Evolutionary conservation across 2,329 filamentous ascomycete genomes (phyloP).

Genomic region (Cladorrhinum sp.): DNA sequence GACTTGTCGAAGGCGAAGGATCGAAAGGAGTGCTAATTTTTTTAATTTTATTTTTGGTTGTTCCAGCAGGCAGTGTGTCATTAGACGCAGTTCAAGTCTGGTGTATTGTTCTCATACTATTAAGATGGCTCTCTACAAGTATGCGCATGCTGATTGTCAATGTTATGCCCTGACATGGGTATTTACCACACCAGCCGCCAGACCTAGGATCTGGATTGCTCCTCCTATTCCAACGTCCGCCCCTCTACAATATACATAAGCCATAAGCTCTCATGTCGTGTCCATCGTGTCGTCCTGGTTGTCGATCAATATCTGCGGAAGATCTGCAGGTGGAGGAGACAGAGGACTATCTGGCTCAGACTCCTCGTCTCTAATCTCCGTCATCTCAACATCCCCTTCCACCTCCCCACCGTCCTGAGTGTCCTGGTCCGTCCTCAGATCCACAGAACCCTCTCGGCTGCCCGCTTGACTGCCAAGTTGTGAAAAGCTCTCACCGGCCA

Average conservation of each 20-base stretch:
- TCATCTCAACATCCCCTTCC: conserved; percentile 34
- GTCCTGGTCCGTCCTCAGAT: conserved; percentile 26
- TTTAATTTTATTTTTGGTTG: background rate
- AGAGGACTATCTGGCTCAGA: conserved; percentile 45
- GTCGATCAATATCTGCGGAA: conserved; percentile 49
- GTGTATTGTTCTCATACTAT: too few relatives aligned
- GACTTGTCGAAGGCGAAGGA: background rate
- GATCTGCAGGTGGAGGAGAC: conserved; percentile 39
- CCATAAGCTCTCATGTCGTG: conserved; percentile 38
- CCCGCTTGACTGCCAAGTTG: conserved; percentile 38
- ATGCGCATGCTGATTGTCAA: too few relatives aligned
- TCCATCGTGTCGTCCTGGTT: conserved; percentile 64
- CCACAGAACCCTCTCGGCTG: conserved; percentile 39
- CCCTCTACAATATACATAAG: background rate
- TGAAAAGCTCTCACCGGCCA: conserved; percentile 35
- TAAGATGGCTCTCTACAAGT: too few relatives aligned
- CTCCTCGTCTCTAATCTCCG: conserved; percentile 53
- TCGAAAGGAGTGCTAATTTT: background rate
- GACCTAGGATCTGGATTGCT: too few relatives aligned
- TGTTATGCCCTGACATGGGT: too few relatives aligned
- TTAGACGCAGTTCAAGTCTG: background rate
- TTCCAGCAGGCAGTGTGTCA: background rate
- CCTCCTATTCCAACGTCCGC: background rate
- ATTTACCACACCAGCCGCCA: too few relatives aligned
- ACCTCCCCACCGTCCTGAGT: conserved; percentile 20